Percentiles rank a stretch among this genome's conserved stretches.
Conservation (phyloP, 139 green algal species). For the Diplosphaera chodatii region DNA sequence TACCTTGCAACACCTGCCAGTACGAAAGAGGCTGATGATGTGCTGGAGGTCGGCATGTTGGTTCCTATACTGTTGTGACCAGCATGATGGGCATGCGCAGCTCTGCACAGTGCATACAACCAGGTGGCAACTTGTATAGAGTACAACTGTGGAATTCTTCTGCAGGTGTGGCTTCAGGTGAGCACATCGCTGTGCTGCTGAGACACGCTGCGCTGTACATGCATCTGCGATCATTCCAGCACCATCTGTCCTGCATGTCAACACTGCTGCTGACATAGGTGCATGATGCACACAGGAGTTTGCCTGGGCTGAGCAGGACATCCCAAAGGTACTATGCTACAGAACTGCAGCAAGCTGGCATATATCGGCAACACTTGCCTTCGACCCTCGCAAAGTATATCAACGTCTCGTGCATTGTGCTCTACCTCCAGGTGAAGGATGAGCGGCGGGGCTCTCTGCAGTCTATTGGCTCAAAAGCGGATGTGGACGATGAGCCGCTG, state of each 20-base stretch:
- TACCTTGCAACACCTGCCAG: neutral
- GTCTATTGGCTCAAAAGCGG: neutral
- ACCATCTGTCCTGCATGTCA: no score
- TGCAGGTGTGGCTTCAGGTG: neutral
- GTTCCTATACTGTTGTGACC: neutral
- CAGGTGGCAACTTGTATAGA: no score
- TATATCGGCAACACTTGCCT: no score
- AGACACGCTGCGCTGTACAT: neutral
- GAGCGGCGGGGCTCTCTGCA: neutral
- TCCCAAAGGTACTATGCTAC: neutral
- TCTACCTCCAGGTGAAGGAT: neutral
- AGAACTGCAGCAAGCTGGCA: no score
- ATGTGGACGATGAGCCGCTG: constrained; percentile 12
- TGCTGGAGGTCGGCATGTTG: neutral
- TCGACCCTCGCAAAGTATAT: no score
- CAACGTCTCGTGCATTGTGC: no score
- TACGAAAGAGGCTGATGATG: neutral
- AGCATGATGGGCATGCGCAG: no score
- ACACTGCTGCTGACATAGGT: no score
- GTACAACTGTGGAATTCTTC: no score
- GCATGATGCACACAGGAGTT: constrained; percentile 26
- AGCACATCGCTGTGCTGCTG: neutral
- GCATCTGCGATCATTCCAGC: neutral
- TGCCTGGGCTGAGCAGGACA: constrained; percentile 36
- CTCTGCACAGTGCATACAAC: no score